Evolutionary conservation across 345 rosid genomes (phyloP).

Genomic region (Reutealis trisperma): DNA sequence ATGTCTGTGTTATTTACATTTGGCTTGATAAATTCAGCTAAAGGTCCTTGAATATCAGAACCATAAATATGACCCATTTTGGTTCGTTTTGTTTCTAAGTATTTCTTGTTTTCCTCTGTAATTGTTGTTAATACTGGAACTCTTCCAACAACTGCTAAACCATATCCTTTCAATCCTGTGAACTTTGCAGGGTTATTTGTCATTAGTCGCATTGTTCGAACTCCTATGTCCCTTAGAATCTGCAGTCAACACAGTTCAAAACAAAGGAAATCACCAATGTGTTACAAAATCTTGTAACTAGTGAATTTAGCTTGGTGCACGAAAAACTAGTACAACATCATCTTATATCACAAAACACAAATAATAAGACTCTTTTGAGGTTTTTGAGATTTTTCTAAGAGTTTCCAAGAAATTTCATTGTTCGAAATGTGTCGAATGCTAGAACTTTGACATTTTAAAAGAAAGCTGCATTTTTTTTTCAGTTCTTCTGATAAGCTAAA

Average conservation of each 20-base stretch:
- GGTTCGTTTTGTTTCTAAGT: conserved; percentile 76
- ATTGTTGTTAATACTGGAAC: conserved; percentile 80
- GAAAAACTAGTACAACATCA: too few relatives aligned
- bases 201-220: conserved; percentile 80
- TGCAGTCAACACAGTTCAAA: conserved; percentile 23
- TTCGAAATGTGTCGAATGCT: too few relatives aligned
- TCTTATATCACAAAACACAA: too few relatives aligned
- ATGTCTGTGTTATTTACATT: conserved; percentile 13
- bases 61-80: conserved; percentile 91
- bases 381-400: too few relatives aligned
- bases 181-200: conserved; percentile 94
- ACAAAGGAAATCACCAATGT: background rate
- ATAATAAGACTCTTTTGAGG: too few relatives aligned
- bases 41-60: conserved; percentile 58
- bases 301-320: too few relatives aligned
- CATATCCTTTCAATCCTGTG: conserved; percentile 77
- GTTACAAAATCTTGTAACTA: too few relatives aligned
- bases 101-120: conserved; percentile 77
- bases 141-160: conserved; percentile 76
- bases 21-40: conserved; percentile 39
- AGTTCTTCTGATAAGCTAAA: too few relatives aligned
- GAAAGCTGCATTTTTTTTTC: too few relatives aligned
- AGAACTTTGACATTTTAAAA: too few relatives aligned
- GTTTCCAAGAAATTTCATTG: too few relatives aligned
- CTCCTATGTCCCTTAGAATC: conserved; percentile 79